These are phyloP conservation scores for Peronospora destructor DNA, from an alignment of 352 stramenopile species.

Conservation along the genomic window DNA sequence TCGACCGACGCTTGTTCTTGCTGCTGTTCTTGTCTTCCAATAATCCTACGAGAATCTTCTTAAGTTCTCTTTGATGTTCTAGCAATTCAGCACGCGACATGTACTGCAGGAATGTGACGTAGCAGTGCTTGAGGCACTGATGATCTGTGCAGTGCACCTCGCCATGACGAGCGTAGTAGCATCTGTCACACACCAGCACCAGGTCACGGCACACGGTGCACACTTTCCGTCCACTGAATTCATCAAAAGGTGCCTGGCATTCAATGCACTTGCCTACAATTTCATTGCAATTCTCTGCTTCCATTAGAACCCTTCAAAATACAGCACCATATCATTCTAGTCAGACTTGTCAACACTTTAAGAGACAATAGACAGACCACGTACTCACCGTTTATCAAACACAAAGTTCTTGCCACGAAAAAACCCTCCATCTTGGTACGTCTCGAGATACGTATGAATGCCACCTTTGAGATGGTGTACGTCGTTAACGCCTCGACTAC, in stretches of 20 bases:
- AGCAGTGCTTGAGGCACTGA: constrained; percentile 66
- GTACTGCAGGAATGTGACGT: constrained; percentile 68
- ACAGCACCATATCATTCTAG: not conserved
- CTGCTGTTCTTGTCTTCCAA: constrained; percentile 48
- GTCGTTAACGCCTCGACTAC: constrained; percentile 45
- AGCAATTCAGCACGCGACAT: constrained; percentile 37
- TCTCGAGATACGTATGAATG: constrained; percentile 71
- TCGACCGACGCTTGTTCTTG: constrained; percentile 65
- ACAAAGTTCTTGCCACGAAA: constrained; percentile 80
- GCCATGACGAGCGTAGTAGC: constrained; percentile 48
- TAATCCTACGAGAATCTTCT: constrained; percentile 41
- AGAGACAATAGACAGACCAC: not conserved
- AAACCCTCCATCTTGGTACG: constrained; percentile 50
- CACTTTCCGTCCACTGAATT: constrained; percentile 61
- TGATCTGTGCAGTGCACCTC: constrained; percentile 72
- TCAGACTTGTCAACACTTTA: not conserved
- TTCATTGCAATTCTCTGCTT: constrained; percentile 42
- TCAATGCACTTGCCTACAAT: constrained; percentile 70
- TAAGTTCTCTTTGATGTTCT: constrained; percentile 37
- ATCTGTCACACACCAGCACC: constrained; percentile 59
- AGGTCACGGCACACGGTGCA: constrained; percentile 69
- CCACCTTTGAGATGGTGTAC: constrained; percentile 65
- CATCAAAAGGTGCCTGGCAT: constrained; percentile 47
- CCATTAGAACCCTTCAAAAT: constrained; percentile 47
- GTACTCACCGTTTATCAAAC: constrained; percentile 64